Conservation (phyloP, 495 filamentous ascomycete species). For the Aspergillus homomorphus region DNA sequence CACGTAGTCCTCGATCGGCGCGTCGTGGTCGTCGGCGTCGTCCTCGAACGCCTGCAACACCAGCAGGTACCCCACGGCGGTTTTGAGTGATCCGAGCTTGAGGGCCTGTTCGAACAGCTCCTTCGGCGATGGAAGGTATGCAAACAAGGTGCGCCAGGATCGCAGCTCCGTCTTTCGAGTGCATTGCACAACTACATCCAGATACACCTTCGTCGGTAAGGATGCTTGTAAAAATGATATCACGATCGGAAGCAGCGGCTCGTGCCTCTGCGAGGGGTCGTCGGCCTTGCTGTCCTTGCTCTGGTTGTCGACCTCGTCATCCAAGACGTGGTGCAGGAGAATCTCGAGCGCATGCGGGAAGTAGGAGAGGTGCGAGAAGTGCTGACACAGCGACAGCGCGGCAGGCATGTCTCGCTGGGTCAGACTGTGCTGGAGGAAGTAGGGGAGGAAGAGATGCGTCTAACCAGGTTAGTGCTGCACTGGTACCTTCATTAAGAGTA, state of each 20-base stretch:
- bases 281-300: constrained; percentile 53
- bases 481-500: not conserved
- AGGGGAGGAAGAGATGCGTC: constrained; percentile 89
- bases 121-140: constrained; percentile 81
- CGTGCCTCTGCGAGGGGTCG: constrained; percentile 28
- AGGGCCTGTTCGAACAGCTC: constrained; percentile 91
- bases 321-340: constrained; percentile 86
- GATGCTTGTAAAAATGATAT: constrained; percentile 82
- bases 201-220: constrained; percentile 69
- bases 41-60: constrained; percentile 93
- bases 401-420: constrained; percentile 66
- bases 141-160: constrained; percentile 91
- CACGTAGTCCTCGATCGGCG: constrained; percentile 59
- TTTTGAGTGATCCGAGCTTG: constrained; percentile 80
- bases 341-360: constrained; percentile 92
- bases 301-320: constrained; percentile 86
- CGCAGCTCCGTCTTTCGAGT: constrained; percentile 95
- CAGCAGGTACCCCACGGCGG: constrained; percentile 93
- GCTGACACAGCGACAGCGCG: constrained; percentile 72
- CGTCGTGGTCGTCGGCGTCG: constrained; percentile 64
- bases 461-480: constrained; percentile 33
- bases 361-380: constrained; percentile 81
- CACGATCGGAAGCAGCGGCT: constrained; percentile 79
- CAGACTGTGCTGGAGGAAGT: constrained; percentile 75
- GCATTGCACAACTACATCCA: constrained; percentile 95